Evolutionary conservation across 768 basidiomycete species (phyloP).

Genomic region (Suillus plorans): DNA sequence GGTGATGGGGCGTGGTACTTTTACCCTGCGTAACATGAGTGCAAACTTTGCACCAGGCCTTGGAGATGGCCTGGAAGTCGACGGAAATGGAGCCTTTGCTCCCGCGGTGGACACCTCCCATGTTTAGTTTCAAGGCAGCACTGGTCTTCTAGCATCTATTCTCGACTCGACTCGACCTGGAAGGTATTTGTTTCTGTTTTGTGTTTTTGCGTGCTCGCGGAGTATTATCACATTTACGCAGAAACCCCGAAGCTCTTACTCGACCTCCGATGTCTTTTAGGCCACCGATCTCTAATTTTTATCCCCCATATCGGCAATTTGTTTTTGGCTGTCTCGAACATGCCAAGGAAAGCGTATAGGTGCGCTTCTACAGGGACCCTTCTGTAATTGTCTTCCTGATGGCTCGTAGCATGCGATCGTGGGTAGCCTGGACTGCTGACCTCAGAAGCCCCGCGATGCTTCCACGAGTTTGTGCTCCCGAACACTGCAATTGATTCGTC

Average conservation of each 20-base stretch:
- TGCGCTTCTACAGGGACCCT: neutral
- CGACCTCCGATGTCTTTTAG: neutral
- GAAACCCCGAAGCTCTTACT: constrained; percentile 4
- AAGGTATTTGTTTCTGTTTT: constrained; percentile 8
- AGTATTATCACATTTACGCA: neutral
- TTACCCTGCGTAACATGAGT: neutral
- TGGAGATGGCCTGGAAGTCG: neutral
- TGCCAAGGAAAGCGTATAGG: neutral
- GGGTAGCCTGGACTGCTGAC: constrained; percentile 1
- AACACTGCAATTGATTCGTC: neutral
- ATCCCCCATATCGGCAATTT: constrained; percentile 3
- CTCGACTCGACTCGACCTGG: neutral
- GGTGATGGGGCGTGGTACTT: neutral
- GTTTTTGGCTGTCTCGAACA: constrained; percentile 1
- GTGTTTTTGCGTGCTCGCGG: constrained; percentile 1
- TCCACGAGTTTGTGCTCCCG: constrained; percentile 1
- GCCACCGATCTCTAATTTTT: constrained; percentile 2
- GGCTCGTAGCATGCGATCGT: neutral
- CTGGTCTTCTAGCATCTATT: neutral
- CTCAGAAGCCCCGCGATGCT: constrained; percentile 2
- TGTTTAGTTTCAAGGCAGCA: neutral
- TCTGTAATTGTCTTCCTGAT: neutral
- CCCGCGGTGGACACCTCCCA: neutral
- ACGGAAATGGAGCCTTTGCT: neutral
- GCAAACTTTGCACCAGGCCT: neutral